These are phyloP conservation scores for Trifolium fragiferum DNA, from an alignment of 306 rosid species.

Conservation along the genomic window DNA sequence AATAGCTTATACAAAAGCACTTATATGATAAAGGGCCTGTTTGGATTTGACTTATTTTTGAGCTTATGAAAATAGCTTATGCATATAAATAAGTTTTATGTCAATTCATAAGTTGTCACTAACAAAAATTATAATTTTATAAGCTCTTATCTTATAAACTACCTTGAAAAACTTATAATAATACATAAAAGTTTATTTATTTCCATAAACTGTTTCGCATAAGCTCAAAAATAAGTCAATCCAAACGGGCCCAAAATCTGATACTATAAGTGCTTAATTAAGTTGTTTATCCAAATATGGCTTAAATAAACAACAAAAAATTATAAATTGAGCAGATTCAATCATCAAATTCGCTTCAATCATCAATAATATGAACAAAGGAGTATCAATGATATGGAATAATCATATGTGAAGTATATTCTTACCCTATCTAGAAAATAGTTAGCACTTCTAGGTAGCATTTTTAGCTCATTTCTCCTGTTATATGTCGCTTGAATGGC, in stretches of 20 bases:
- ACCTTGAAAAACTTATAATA: too few species aligned
- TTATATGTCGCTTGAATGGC: conserved; percentile 84
- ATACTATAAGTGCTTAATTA: neutral
- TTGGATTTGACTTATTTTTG: too few species aligned
- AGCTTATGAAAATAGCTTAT: too few species aligned
- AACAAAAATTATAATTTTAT: too few species aligned
- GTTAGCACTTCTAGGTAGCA: conserved; percentile 74
- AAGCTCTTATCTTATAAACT: too few species aligned
- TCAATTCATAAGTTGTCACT: too few species aligned
- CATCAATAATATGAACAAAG: neutral
- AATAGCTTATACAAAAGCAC: neutral
- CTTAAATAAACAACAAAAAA: neutral
- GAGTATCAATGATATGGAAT: neutral
- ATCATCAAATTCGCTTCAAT: neutral
- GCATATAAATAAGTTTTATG: too few species aligned
- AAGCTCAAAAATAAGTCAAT: too few species aligned
- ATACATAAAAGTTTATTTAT: too few species aligned
- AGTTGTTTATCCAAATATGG: neutral
- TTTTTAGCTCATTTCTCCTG: conserved; percentile 71
- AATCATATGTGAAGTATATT: conserved; percentile 8
- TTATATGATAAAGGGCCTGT: neutral
- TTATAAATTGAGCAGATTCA: neutral
- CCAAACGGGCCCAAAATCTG: too few species aligned
- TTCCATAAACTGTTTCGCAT: too few species aligned
- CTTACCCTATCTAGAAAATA: conserved; percentile 81